phyloP scores from a whole-genome alignment of 768 basidiomycete genomes.

The Auricularia auricula-judae region DNA sequence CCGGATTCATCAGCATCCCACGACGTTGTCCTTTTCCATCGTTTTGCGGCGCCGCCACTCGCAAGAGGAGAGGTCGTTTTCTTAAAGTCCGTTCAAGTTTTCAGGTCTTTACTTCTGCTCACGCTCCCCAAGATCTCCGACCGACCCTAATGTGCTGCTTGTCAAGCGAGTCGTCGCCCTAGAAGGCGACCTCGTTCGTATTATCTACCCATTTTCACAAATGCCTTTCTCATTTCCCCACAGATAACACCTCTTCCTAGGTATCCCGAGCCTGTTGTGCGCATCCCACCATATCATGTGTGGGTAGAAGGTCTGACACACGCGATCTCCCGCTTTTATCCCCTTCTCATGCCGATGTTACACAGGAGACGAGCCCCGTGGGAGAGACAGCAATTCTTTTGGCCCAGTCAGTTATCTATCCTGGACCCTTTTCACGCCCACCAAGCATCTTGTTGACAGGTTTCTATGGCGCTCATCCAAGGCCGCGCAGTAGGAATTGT shows the following conservation, averaged over 20 bases:
- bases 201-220: constrained; percentile 11
- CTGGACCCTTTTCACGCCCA: background rate
- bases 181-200: constrained; percentile 36
- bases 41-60: constrained; percentile 28
- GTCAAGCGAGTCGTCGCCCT: constrained; percentile 59
- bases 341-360: background rate
- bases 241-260: constrained; percentile 56
- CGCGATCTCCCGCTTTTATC: constrained; percentile 1
- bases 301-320: constrained; percentile 59
- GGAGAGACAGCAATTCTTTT: constrained; percentile 61
- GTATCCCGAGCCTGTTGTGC: constrained; percentile 42
- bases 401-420: constrained; percentile 42
- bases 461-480: constrained; percentile 18
- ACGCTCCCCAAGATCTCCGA: constrained; percentile 40
- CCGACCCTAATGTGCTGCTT: constrained; percentile 37
- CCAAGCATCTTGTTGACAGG: constrained; percentile 9
- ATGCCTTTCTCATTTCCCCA: no score
- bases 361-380: constrained; percentile 56
- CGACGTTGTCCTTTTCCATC: constrained; percentile 57
- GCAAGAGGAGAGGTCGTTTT: constrained; percentile 55
- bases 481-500: constrained; percentile 19
- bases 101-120: background rate
- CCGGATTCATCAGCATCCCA: constrained; percentile 51
- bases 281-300: constrained; percentile 49
- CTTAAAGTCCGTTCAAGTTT: constrained; percentile 32